Conservation (phyloP, 352 stramenopile genomes). For the Phytophthora brassicae region DNA sequence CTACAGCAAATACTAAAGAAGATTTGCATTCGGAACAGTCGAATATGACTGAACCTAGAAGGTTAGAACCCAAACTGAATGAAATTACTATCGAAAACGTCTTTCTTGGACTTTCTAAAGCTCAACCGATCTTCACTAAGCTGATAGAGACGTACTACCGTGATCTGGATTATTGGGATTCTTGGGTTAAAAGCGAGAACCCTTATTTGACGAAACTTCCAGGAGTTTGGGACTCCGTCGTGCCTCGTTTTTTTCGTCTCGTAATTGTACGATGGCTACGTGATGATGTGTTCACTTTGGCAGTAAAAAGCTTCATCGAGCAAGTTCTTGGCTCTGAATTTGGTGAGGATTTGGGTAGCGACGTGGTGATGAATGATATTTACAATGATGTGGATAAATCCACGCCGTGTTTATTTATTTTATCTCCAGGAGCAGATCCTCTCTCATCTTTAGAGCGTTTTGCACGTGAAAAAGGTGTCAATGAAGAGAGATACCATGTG, state of each 20-base stretch:
- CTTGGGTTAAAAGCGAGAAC: conserved; percentile 42
- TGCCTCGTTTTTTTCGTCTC: conserved; percentile 53
- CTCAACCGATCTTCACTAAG: conserved; percentile 22
- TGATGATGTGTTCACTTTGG: conserved; percentile 46
- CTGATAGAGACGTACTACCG: conserved; percentile 48
- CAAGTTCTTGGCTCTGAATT: conserved; percentile 37
- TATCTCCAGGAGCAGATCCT: conserved; percentile 73
- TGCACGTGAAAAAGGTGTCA: conserved; percentile 40
- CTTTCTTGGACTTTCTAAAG: conserved; percentile 33
- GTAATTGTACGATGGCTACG: conserved; percentile 63
- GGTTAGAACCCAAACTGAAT: conserved; percentile 4
- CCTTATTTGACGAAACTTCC: conserved; percentile 45
- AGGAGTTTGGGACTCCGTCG: conserved; percentile 25
- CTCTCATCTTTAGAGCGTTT: conserved; percentile 50
- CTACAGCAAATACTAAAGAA: background rate
- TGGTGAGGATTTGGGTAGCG: conserved; percentile 7
- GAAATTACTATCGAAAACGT: conserved; percentile 11
- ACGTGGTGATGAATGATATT: conserved; percentile 44
- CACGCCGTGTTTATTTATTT: conserved; percentile 75
- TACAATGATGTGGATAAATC: conserved; percentile 59
- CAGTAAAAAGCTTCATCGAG: conserved; percentile 43
- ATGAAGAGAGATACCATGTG: conserved; percentile 44
- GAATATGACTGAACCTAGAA: background rate
- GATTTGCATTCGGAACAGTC: too few relatives aligned
- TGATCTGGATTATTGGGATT: conserved; percentile 41